Base-by-base conservation (phyloP, 345 rosid species). In the Iberis pinnata region DNA sequence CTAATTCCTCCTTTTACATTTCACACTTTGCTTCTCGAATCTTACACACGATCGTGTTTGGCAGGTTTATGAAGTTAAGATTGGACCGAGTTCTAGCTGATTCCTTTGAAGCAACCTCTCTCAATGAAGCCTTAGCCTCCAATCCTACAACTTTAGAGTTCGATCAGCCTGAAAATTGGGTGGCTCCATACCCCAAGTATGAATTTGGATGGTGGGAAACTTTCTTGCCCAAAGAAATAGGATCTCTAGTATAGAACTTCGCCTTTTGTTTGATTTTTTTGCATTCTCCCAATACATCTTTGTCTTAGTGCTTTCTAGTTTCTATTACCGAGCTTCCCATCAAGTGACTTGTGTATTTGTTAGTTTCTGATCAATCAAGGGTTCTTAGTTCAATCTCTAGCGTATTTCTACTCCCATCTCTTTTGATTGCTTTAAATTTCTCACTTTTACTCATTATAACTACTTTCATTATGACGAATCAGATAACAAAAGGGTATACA, bases 61-160 rank as follows among this genome's bases (percentile, higher is more conserved):
- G 62, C 83, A 90, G 98, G 82, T 90, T 78, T 70, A 90, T 90
- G 98, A 90, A 90, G 70, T 71, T 90, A 57, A 84, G 98, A 68
- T 56, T 90, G 78, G 98, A 90, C 73, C 78, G 96, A 49, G 98
- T 90, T 71, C 76, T 90, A 18, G 70, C 75, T n/a, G 88, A 74
- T 17, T 78, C 76, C 60, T 87, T 65, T 47, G 88, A 84, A 75
- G 84, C 95, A 43, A 78, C 57, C 11, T 69, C 75, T 60, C 54
- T 74, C 5, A 87, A 81, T 70, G 93, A 90, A 73, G 96, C 93
- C 4, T 72, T 90, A 58, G 95, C 92, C 24, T 82, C 80, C 7
- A 87, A 70, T 67, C 89, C 93, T 17, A 50, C 82, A 11, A 68
- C 67, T 26, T 16, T 90, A 4, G 73, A 81, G 76, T 90, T 90